phyloP scores from a whole-genome alignment of 495 filamentous ascomycete species.

The Podospora sp. region DNA sequence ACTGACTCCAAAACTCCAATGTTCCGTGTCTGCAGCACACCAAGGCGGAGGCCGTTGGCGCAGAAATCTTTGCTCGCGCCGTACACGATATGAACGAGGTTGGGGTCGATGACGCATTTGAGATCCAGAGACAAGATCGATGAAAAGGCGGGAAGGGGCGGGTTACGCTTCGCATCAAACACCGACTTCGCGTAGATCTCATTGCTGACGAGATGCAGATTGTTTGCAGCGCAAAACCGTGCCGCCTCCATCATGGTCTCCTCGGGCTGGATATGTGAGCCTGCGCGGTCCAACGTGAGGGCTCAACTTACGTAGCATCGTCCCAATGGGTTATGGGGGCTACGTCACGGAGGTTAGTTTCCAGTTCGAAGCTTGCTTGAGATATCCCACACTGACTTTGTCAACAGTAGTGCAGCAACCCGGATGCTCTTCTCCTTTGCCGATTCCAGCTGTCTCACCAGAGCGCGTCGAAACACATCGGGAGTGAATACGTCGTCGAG shows the following conservation, averaged over 20 bases:
- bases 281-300: not conserved
- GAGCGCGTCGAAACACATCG: conserved; percentile 5
- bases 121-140: conserved; percentile 42
- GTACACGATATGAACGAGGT: conserved; percentile 45
- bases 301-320: not conserved
- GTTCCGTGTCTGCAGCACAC: conserved; percentile 33
- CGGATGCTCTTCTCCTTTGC: conserved; percentile 29
- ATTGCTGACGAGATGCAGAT: conserved; percentile 38
- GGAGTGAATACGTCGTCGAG: conserved; percentile 45
- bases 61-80: conserved; percentile 52
- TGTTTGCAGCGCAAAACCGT: conserved; percentile 30
- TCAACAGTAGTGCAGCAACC: conserved; percentile 36
- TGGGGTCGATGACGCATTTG: conserved; percentile 32
- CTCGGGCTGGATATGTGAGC: not conserved
- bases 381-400: not conserved
- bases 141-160: conserved; percentile 32
- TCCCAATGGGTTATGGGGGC: not conserved
- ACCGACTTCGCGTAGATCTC: conserved; percentile 40
- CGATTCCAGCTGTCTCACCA: conserved; percentile 40
- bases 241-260: not conserved
- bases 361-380: not conserved
- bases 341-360: not conserved
- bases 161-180: conserved; percentile 22
- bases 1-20: conserved; percentile 18
- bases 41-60: conserved; percentile 45